Conservation (phyloP, 2,329 filamentous ascomycete species). For the Trichoderma koningii region DNA sequence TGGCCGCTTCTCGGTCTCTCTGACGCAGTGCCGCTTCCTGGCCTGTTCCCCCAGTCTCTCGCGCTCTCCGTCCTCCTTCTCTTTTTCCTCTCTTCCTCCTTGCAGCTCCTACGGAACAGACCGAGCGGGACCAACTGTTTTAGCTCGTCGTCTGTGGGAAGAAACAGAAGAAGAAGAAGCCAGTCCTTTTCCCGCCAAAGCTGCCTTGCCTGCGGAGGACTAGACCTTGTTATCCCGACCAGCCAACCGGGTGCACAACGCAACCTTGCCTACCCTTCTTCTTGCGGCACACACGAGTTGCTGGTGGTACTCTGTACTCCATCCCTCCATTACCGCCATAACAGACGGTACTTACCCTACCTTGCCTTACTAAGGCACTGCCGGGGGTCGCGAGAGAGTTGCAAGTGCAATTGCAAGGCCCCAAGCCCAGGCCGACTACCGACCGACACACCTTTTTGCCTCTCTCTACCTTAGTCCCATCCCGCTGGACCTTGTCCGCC, state of each 20-base stretch:
- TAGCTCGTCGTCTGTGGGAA: conserved; percentile 16
- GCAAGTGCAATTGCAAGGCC: conserved; percentile 4
- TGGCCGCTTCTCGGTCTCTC: neutral
- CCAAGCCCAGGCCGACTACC: conserved; percentile 20
- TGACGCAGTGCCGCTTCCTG: conserved; percentile 5
- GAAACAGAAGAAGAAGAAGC: neutral
- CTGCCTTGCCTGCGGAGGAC: neutral
- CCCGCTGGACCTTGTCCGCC: conserved; percentile 28
- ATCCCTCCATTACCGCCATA: neutral
- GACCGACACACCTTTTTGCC: conserved; percentile 22
- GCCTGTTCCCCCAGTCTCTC: neutral
- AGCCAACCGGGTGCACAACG: conserved; percentile 5
- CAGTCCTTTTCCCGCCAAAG: conserved; percentile 6
- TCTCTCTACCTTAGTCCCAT: conserved; percentile 8
- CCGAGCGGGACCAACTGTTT: conserved; percentile 16
- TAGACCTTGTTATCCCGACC: neutral
- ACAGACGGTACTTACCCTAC: neutral
- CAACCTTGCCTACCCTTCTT: neutral
- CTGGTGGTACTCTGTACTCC: neutral
- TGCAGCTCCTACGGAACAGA: conserved; percentile 20
- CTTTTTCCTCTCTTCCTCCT: neutral
- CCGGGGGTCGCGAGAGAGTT: conserved; percentile 20
- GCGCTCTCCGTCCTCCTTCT: neutral
- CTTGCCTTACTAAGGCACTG: conserved; percentile 10
- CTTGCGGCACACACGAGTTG: too few relatives aligned